Evolutionary conservation across 2,329 filamentous ascomycete species (phyloP).

Genomic region (Elsinoe batatas): DNA sequence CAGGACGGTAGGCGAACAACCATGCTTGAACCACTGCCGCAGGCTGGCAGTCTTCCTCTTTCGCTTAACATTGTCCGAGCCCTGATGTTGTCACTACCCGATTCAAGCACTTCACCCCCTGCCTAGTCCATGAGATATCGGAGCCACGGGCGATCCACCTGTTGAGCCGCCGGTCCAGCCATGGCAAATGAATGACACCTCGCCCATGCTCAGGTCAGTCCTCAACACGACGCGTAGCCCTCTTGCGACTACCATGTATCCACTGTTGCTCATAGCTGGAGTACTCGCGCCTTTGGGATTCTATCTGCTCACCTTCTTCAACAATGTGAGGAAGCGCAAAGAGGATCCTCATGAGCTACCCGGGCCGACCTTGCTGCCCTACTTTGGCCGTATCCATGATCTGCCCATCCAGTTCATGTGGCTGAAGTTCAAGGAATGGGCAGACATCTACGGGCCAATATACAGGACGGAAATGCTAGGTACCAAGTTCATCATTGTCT

Average conservation of each 20-base stretch:
- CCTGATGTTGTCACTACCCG: neutral
- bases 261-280: conserved; percentile 29
- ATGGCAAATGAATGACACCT: neutral
- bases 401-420: conserved; percentile 42
- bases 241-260: conserved; percentile 28
- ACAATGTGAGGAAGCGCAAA: conserved; percentile 26
- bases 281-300: conserved; percentile 31
- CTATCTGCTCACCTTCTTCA: conserved; percentile 25
- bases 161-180: neutral
- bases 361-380: conserved; percentile 31
- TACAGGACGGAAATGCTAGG: conserved; percentile 29
- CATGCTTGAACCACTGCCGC: too few relatives aligned
- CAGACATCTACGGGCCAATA: conserved; percentile 26
- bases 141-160: neutral
- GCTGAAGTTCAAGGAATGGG: conserved; percentile 41
- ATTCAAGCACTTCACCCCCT: neutral
- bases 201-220: neutral
- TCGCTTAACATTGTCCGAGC: neutral
- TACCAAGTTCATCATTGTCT: conserved; percentile 39
- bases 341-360: conserved; percentile 29
- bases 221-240: neutral
- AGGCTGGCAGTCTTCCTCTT: neutral
- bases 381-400: conserved; percentile 35
- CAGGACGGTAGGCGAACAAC: too few relatives aligned
- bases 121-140: neutral